Conservation (phyloP, 2,329 filamentous ascomycete genomes). For the Fusarium chuoi region DNA sequence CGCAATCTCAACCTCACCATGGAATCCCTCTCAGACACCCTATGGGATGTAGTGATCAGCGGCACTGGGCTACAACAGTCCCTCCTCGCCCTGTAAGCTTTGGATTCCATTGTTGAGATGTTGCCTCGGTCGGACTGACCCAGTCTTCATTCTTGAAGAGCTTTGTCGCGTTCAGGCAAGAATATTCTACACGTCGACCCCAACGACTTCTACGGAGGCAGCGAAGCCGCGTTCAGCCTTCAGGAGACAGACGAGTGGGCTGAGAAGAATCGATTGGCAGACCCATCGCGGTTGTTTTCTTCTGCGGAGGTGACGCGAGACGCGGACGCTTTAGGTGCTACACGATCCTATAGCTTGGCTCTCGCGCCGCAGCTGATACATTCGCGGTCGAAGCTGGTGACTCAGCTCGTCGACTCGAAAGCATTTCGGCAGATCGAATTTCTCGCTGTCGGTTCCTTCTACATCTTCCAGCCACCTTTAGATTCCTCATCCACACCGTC, state of each 20-base stretch:
- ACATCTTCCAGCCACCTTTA: constrained; percentile 68
- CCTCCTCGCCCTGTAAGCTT: constrained; percentile 78
- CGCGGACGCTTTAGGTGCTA: constrained; percentile 62
- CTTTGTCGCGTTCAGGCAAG: constrained; percentile 90
- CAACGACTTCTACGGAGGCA: constrained; percentile 87
- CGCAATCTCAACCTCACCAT: constrained; percentile 57
- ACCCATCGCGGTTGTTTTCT: constrained; percentile 42
- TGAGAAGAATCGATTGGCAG: constrained; percentile 48
- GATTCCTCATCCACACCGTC: constrained; percentile 44
- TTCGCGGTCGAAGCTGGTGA: constrained; percentile 79
- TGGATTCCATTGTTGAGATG: constrained; percentile 47
- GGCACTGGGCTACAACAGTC: constrained; percentile 84
- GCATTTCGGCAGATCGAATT: constrained; percentile 93
- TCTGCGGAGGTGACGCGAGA: constrained; percentile 51
- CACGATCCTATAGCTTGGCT: constrained; percentile 83
- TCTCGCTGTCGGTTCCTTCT: constrained; percentile 92
- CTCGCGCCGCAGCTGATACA: constrained; percentile 90
- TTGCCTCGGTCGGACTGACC: constrained; percentile 48
- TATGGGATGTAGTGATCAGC: constrained; percentile 83
- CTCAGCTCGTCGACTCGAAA: constrained; percentile 86
- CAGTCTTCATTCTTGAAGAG: constrained; percentile 65
- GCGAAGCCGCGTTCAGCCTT: constrained; percentile 86
- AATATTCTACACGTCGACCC: constrained; percentile 90
- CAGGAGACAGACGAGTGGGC: constrained; percentile 84
- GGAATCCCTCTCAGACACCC: constrained; percentile 78